These are phyloP conservation scores for Cercis canadensis DNA, from an alignment of 306 rosid species.

Conservation along the genomic window DNA sequence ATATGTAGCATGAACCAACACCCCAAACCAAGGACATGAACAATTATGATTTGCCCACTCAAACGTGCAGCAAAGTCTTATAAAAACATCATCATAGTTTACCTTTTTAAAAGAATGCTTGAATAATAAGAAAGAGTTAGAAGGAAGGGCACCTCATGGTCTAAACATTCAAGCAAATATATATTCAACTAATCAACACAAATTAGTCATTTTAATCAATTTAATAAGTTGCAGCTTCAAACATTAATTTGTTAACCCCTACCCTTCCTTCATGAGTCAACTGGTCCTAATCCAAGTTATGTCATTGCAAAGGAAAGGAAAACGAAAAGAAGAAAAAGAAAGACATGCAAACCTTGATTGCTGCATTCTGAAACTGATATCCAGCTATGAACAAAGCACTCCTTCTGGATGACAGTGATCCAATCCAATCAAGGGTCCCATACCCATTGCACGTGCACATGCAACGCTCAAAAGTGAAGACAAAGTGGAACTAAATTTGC, in stretches of 20 bases:
- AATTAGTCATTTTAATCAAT: too few relatives aligned
- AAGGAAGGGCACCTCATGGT: not conserved
- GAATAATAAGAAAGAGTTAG: not conserved
- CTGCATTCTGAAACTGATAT: not conserved
- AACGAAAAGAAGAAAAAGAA: too few relatives aligned
- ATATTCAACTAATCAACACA: too few relatives aligned
- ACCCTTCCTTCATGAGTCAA: too few relatives aligned
- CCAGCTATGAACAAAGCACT: not conserved
- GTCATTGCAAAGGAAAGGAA: too few relatives aligned
- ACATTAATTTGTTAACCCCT: too few relatives aligned
- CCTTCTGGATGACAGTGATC: constrained; percentile 29
- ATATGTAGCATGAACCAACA: not conserved
- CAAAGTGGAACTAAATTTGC: not conserved
- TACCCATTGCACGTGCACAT: constrained; percentile 53
- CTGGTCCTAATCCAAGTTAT: too few relatives aligned
- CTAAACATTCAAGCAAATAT: not conserved
- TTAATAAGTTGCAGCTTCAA: too few relatives aligned
- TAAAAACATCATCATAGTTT: constrained; percentile 5
- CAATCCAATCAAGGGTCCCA: constrained; percentile 38
- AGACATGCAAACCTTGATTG: not conserved
- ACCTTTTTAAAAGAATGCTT: constrained; percentile 29
- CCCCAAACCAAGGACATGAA: constrained; percentile 32
- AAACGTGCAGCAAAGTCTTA: constrained; percentile 36
- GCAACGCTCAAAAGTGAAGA: constrained; percentile 30
- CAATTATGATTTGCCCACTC: constrained; percentile 41